Conservation (phyloP, 2,329 filamentous ascomycete species). For the Coniochaeta ligniaria region DNA sequence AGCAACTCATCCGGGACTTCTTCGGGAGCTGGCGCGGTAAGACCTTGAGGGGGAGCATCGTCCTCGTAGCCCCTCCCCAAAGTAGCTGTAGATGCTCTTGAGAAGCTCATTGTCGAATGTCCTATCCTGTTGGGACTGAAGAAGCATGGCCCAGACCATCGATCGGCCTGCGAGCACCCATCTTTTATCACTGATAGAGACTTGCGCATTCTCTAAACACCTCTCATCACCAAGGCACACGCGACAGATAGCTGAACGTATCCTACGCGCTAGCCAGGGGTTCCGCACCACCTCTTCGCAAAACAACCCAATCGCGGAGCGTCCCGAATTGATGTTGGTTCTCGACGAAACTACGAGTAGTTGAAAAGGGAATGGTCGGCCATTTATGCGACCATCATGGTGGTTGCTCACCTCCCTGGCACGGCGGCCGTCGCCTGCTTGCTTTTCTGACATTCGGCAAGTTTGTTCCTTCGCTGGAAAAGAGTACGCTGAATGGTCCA, state of each 20-base stretch:
- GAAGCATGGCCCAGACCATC: not conserved
- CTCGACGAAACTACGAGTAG: not conserved
- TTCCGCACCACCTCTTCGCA: not conserved
- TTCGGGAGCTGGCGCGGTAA: not conserved
- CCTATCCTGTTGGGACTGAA: not conserved
- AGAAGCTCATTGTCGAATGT: not conserved
- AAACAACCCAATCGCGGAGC: not conserved
- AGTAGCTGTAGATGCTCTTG: not conserved
- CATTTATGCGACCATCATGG: not conserved
- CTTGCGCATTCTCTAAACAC: not conserved
- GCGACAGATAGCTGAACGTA: not conserved
- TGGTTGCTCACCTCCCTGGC: not conserved
- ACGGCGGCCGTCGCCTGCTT: not conserved
- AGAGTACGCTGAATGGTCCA: no score
- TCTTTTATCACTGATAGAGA: not conserved
- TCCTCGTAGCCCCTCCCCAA: not conserved
- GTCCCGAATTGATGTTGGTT: not conserved
- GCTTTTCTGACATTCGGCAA: not conserved
- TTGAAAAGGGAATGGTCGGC: no score
- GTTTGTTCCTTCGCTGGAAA: not conserved
- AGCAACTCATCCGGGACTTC: constrained; percentile 1
- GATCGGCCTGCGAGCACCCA: not conserved
- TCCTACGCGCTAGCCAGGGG: not conserved
- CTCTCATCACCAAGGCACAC: not conserved
- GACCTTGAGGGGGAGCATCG: not conserved